These are phyloP conservation scores for Hypoxylon sp. DNA, from an alignment of 2,329 filamentous ascomycete species.

Conservation along the genomic window DNA sequence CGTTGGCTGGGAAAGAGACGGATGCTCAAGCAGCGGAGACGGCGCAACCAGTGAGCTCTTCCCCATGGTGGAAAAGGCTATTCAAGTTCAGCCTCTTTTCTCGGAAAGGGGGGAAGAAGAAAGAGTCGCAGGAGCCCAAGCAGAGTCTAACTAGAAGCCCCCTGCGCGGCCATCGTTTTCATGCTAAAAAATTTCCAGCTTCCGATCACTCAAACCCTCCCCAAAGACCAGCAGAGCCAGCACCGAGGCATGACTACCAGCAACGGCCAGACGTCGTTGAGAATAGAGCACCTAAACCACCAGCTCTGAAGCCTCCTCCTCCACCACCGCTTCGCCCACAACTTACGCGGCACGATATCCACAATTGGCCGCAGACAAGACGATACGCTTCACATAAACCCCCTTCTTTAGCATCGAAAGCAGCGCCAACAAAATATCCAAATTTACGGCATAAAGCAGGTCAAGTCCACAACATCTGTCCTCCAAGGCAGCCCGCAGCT, in stretches of 20 bases:
- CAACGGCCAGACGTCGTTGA: conserved; percentile 10
- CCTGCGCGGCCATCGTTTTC: not conserved
- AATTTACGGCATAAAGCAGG: conserved; percentile 30
- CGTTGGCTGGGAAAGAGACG: conserved; percentile 36
- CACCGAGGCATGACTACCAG: conserved; percentile 23
- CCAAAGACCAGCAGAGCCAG: conserved; percentile 28
- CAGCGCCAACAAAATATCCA: conserved; percentile 7
- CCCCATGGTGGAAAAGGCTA: conserved; percentile 20
- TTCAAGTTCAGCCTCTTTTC: not conserved
- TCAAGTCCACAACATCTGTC: conserved; percentile 12
- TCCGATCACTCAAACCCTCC: conserved; percentile 26
- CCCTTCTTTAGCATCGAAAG: not conserved
- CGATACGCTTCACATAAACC: not conserved
- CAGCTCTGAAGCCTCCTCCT: conserved; percentile 28
- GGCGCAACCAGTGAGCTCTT: conserved; percentile 41
- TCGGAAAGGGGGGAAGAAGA: conserved; percentile 3
- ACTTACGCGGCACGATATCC: not conserved
- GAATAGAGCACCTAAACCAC: conserved; percentile 26
- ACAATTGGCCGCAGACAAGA: conserved; percentile 3
- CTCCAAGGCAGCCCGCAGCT: conserved; percentile 2
- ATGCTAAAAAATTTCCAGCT: not conserved
- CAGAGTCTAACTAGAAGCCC: conserved; percentile 7
- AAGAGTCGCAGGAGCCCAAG: conserved; percentile 3
- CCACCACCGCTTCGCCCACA: not conserved
- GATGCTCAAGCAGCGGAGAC: conserved; percentile 34